Evolutionary conservation across 345 rosid genomes (phyloP).

Genomic region (Citrus maxima): DNA sequence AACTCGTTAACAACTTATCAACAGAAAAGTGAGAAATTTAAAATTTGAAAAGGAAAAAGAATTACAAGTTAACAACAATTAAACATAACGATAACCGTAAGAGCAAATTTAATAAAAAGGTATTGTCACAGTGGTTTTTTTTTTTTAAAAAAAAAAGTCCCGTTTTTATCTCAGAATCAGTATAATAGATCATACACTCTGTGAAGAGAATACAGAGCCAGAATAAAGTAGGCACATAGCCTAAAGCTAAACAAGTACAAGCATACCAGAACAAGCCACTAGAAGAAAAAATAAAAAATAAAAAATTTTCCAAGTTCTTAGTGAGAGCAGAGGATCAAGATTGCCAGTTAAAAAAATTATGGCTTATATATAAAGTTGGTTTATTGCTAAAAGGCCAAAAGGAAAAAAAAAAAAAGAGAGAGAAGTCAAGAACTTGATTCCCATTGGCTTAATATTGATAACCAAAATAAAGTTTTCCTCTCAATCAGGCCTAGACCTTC

Average conservation of each 20-base stretch:
- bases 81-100: neutral
- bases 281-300: neutral
- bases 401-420: neutral
- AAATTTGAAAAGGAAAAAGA: neutral
- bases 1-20: neutral
- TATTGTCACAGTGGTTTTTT: neutral
- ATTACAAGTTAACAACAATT: neutral
- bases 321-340: neutral
- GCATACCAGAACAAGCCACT: neutral
- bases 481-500: neutral
- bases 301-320: neutral
- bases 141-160: neutral
- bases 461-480: neutral
- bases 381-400: neutral
- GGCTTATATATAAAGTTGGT: neutral
- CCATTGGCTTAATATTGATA: neutral
- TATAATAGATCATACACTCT: neutral
- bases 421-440: neutral
- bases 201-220: neutral
- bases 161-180: neutral
- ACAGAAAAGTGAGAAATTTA: neutral
- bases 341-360: neutral
- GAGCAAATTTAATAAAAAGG: neutral
- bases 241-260: neutral
- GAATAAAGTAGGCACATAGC: neutral